phyloP scores from a whole-genome alignment of 805 yeast genomes.

The Nematodospora valgi region DNA sequence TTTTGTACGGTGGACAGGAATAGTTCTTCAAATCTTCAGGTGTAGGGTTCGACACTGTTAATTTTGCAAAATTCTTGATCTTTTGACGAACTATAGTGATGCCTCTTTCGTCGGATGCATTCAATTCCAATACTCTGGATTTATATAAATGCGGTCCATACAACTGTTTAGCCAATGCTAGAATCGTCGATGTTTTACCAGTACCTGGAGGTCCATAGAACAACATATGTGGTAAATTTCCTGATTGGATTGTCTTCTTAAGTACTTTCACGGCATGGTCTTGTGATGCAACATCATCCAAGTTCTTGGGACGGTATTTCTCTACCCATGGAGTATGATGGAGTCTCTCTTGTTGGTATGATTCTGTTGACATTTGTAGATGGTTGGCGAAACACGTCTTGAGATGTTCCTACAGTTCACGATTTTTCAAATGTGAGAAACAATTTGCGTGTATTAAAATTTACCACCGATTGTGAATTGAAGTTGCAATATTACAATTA shows the following conservation, averaged over 20 bases:
- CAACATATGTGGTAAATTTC: conserved; percentile 87
- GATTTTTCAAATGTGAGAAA: no score
- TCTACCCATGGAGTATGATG: conserved; percentile 88
- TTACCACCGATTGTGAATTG: no score
- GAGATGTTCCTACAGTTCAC: no score
- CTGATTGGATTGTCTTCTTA: conserved; percentile 70
- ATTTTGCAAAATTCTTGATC: conserved; percentile 80
- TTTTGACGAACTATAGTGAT: conserved; percentile 83
- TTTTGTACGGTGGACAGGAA: conserved; percentile 96
- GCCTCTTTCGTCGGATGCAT: conserved; percentile 91
- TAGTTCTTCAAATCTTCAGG: conserved; percentile 64
- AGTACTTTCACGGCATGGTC: conserved; percentile 83
- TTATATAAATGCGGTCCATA: conserved; percentile 69
- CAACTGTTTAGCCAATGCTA: conserved; percentile 76
- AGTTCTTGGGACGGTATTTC: conserved; percentile 83
- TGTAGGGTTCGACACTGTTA: conserved; percentile 78
- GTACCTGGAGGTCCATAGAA: conserved; percentile 95
- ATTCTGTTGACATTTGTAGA: conserved; percentile 4
- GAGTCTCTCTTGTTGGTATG: conserved; percentile 38
- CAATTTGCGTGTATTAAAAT: neutral
- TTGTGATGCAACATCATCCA: conserved; percentile 89
- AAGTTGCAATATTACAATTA: no score
- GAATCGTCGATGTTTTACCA: conserved; percentile 84
- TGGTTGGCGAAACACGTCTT: conserved; percentile 6
- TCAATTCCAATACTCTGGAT: conserved; percentile 73